These are phyloP conservation scores for Fraxinus pennsylvanica DNA, from an alignment of 257 asterid species.

Conservation along the genomic window DNA sequence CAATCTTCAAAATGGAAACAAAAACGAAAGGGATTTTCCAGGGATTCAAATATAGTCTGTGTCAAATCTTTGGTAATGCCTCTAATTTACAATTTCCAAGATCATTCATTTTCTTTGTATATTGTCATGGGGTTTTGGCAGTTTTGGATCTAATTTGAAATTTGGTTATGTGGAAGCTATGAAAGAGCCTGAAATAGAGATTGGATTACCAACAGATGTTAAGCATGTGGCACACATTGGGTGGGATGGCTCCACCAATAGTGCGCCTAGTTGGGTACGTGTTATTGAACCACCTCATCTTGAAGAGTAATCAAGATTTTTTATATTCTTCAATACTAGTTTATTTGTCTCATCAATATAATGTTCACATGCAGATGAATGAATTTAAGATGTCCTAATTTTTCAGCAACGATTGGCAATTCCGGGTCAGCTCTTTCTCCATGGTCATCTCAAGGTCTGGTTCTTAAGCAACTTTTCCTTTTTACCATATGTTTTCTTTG, in stretches of 20 bases:
- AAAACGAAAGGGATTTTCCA: constrained; percentile 74
- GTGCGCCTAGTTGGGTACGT: no score
- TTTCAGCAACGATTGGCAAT: constrained; percentile 46
- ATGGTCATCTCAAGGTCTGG: no score
- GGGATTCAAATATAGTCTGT: constrained; percentile 68
- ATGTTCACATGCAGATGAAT: constrained; percentile 39
- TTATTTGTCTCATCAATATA: background rate
- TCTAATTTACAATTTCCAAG: background rate
- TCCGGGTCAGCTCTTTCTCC: no score
- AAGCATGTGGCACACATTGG: constrained; percentile 20
- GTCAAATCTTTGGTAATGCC: constrained; percentile 63
- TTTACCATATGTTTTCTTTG: no score
- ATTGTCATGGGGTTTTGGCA: background rate
- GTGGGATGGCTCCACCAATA: background rate
- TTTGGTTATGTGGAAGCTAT: constrained; percentile 9
- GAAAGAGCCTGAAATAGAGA: constrained; percentile 24
- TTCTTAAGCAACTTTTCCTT: no score
- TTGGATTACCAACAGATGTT: constrained; percentile 24
- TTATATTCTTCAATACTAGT: background rate
- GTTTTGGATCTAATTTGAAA: background rate
- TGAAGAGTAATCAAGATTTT: background rate
- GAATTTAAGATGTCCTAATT: constrained; percentile 49
- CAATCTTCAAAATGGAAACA: constrained; percentile 44
- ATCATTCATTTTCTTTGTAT: background rate
- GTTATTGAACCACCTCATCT: no score